Conservation (phyloP, 805 yeast genomes). For the Candida verbasci region DNA sequence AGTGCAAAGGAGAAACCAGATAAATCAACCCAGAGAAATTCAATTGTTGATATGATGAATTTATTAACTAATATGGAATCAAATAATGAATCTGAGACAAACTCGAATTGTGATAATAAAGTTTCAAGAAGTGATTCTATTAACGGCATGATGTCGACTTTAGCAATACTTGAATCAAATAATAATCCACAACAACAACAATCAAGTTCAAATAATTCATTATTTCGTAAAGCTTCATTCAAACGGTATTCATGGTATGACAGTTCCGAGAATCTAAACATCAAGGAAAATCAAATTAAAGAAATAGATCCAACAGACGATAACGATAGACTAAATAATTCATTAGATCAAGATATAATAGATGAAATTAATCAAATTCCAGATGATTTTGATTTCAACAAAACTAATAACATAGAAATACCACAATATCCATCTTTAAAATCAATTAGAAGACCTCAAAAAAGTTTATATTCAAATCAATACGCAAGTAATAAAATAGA, state of each 20-base stretch:
- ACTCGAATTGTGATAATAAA: not conserved
- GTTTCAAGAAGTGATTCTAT: slow-evolving; percentile 21
- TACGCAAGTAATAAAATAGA: slow-evolving; percentile 30
- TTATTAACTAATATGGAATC: slow-evolving; percentile 18
- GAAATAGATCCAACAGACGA: slow-evolving; percentile 5
- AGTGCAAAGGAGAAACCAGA: not conserved
- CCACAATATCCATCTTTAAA: slow-evolving; percentile 29
- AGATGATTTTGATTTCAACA: slow-evolving; percentile 36
- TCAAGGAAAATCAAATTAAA: slow-evolving; percentile 6
- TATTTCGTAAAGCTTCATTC: not conserved
- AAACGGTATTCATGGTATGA: slow-evolving; percentile 29
- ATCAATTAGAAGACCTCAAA: slow-evolving; percentile 33
- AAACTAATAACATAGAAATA: slow-evolving; percentile 13
- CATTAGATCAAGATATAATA: slow-evolving; percentile 24
- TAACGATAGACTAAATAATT: slow-evolving; percentile 10
- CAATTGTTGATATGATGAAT: slow-evolving; percentile 27
- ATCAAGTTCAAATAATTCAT: not conserved
- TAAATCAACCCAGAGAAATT: slow-evolving; percentile 11
- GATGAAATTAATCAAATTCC: slow-evolving; percentile 36
- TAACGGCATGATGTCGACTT: slow-evolving; percentile 27
- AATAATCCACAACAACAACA: not conserved
- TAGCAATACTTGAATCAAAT: slow-evolving; percentile 11
- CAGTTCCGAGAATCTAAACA: slow-evolving; percentile 18
- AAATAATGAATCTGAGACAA: not conserved
- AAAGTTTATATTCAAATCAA: slow-evolving; percentile 18